Conservation (phyloP, 2,329 filamentous ascomycete genomes). For the Ceratocystis albifundus region DNA sequence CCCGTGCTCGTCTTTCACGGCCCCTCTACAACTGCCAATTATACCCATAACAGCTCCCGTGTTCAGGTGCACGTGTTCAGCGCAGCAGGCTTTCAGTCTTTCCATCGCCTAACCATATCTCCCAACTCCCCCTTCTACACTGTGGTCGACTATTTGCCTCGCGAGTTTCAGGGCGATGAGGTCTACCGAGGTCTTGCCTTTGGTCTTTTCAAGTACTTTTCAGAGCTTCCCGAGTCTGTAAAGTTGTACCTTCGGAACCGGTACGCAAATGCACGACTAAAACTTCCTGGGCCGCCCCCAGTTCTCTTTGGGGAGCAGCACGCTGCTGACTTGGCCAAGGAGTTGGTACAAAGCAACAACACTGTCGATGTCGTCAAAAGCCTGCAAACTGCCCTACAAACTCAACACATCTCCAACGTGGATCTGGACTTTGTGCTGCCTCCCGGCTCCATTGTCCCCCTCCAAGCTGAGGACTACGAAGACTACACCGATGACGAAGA, state of each 20-base stretch:
- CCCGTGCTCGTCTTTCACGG: slow-evolving; percentile 87
- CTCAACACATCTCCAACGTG: slow-evolving; percentile 71
- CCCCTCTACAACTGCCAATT: slow-evolving; percentile 77
- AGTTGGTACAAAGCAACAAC: slow-evolving; percentile 73
- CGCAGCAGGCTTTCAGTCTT: slow-evolving; percentile 78
- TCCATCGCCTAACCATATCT: slow-evolving; percentile 81
- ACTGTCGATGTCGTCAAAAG: slow-evolving; percentile 59
- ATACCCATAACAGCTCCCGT: slow-evolving; percentile 76
- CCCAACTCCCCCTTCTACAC: slow-evolving; percentile 85
- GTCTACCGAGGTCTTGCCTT: slow-evolving; percentile 84
- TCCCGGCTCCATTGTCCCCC: slow-evolving; percentile 58
- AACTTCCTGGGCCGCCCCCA: slow-evolving; percentile 52
- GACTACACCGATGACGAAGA: slow-evolving; percentile 52
- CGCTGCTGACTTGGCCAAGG: slow-evolving; percentile 77
- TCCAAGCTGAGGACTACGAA: slow-evolving; percentile 48
- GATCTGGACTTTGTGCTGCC: slow-evolving; percentile 83
- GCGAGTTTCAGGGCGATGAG: slow-evolving; percentile 92
- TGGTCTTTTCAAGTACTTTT: slow-evolving; percentile 87
- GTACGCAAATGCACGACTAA: slow-evolving; percentile 41
- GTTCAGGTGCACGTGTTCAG: slow-evolving; percentile 91
- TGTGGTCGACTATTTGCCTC: slow-evolving; percentile 78
- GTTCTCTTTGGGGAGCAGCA: slow-evolving; percentile 81
- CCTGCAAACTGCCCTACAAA: slow-evolving; percentile 63
- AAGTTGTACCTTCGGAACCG: slow-evolving; percentile 57
- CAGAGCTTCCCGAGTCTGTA: slow-evolving; percentile 66